Conservation (phyloP, 164 flowering plant genomes). For the grape (Vitis vinifera) region ASM3070453v1 NC_081810.1:3958501-3959000, state of each 20-base stretch:
- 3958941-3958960: background rate
- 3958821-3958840: slow-evolving; percentile 88
- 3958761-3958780: slow-evolving; percentile 92
- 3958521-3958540: slow-evolving; percentile 13
- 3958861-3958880: slow-evolving; percentile 78
- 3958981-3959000: background rate
- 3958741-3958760: slow-evolving; percentile 90
- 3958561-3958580: slow-evolving; percentile 91
- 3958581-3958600: slow-evolving; percentile 78
- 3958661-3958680: slow-evolving; percentile 88
- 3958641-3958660: slow-evolving; percentile 88
- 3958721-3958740: slow-evolving; percentile 79
- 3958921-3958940: slow-evolving; percentile 40
- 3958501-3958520: slow-evolving; percentile 2
- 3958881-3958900: slow-evolving; percentile 93
- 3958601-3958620: slow-evolving; percentile 78
- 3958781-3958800: slow-evolving; percentile 86
- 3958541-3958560: slow-evolving; percentile 92
- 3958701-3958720: slow-evolving; percentile 83
- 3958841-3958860: slow-evolving; percentile 69
- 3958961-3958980: background rate
- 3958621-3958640: slow-evolving; percentile 88
- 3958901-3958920: slow-evolving; percentile 84
- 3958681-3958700: slow-evolving; percentile 98
- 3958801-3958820: slow-evolving; percentile 65